A percentile compares a stretch with the other conserved stretches of the same genome.
Conservation (phyloP, 352 stramenopile genomes). For the Globisporangium nodosum region DNA sequence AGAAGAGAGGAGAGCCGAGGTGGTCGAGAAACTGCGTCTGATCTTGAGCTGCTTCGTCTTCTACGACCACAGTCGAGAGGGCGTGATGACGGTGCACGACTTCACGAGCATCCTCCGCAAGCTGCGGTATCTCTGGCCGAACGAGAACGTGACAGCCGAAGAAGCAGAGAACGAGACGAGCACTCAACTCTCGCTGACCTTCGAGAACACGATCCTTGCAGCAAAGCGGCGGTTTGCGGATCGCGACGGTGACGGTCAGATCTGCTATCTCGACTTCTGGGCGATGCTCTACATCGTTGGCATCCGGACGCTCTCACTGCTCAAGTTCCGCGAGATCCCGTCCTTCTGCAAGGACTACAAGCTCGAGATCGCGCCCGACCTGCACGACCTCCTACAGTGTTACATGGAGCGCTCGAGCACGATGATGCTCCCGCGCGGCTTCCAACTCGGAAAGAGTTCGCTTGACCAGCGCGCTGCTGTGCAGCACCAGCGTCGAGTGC, state of each 20-base stretch:
- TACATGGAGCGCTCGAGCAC: slow-evolving; percentile 64
- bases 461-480: slow-evolving; percentile 29
- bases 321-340: slow-evolving; percentile 64
- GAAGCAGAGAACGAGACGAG: slow-evolving; percentile 20
- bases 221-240: slow-evolving; percentile 46
- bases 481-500: slow-evolving; percentile 38
- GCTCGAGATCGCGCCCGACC: slow-evolving; percentile 51
- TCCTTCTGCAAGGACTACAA: slow-evolving; percentile 75
- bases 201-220: slow-evolving; percentile 48
- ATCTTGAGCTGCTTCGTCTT: slow-evolving; percentile 72
- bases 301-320: slow-evolving; percentile 39
- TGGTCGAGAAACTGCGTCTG: slow-evolving; percentile 52
- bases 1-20: background rate
- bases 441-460: slow-evolving; percentile 49
- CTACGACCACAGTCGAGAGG: slow-evolving; percentile 57
- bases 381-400: slow-evolving; percentile 33
- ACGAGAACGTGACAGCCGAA: slow-evolving; percentile 31
- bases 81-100: slow-evolving; percentile 35
- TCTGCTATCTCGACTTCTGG: slow-evolving; percentile 84
- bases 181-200: slow-evolving; percentile 31
- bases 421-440: slow-evolving; percentile 46
- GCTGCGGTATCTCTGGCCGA: slow-evolving; percentile 60
- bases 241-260: slow-evolving; percentile 40
- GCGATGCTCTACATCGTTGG: slow-evolving; percentile 76
- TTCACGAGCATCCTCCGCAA: slow-evolving; percentile 51